Base-by-base conservation (phyloP, 2,329 filamentous ascomycete genomes). In the Sporothrix dimorphospora region DNA sequence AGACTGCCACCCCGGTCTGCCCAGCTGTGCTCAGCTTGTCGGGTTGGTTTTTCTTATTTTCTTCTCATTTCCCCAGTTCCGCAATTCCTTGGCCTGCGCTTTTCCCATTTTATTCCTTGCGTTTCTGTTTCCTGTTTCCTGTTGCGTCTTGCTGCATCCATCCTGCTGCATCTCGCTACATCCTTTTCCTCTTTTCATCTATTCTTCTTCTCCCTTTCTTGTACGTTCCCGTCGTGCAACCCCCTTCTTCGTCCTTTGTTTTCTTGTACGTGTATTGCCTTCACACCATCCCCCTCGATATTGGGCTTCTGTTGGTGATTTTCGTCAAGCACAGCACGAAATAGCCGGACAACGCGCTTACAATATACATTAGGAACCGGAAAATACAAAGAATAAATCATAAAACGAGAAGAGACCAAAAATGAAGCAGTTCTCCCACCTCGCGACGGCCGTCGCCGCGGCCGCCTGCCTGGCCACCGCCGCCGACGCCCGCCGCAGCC, bases 401-500 rank as follows among this genome's bases (percentile, higher is more conserved):
- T 3, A 24, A 12, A 27, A 4, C n/a, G 19, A 3, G 8, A 9
- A 16, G 4, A 40, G 4, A 12, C 24, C 27, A 11, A 16, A 19
- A 45, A 71, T 73, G 63, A 68, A 38, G 40, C 21, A 47, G 9
- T n/a, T 69, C 16, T n/a, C 51, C 14, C 16, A 27, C 47, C 24
- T 69, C 27, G 21, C 53, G 27, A 30, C 53, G 4, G 63, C 71
- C 12, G 27, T 34, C 21, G 57, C 49, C 24, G 71, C 51, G 47
- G 63, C 63, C 30, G 72, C 53, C 34, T 68, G 14, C 19, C n/a
- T 69, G 30, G 69, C 34, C 45, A 47, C 57, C 3, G 55, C 24
- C 19, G 69, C 34, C 42, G 61, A 69, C 11, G 72, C 72, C 14
- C 34, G 57, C 24, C 59, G 59, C 57, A 67, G 67, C 59, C 40